Conservation (phyloP, 2,329 filamentous ascomycete species). For the Botrytis pseudocinerea region DNA sequence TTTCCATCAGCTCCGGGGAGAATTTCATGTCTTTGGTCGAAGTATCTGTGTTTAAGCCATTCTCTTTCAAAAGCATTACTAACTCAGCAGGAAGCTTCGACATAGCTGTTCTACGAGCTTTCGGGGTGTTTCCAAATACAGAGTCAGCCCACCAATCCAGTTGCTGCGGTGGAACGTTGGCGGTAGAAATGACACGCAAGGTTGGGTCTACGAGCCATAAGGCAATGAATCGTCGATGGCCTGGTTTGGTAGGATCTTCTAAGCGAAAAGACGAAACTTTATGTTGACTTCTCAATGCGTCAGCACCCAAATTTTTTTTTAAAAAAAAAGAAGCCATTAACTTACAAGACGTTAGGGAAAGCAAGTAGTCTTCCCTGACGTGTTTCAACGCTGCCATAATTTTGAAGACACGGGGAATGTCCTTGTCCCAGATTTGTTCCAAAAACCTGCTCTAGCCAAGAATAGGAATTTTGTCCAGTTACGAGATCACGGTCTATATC, state of each 20-base stretch:
- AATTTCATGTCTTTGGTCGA: slow-evolving; percentile 28
- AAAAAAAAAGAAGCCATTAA: neutral
- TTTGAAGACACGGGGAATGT: slow-evolving; percentile 38
- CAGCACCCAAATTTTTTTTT: fast-evolving
- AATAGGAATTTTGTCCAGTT: slow-evolving; percentile 22
- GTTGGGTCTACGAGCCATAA: slow-evolving; percentile 61
- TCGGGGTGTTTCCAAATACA: neutral
- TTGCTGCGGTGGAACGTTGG: slow-evolving; percentile 54
- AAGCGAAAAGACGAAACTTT: slow-evolving; percentile 53
- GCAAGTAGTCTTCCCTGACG: slow-evolving; percentile 46
- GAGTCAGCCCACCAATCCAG: slow-evolving; percentile 47
- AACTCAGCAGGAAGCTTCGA: slow-evolving; percentile 20
- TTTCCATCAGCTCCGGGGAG: slow-evolving; percentile 25
- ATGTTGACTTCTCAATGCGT: slow-evolving; percentile 46
- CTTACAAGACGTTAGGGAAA: slow-evolving; percentile 45
- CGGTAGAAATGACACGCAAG: slow-evolving; percentile 51
- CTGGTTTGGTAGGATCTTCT: slow-evolving; percentile 51
- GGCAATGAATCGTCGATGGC: slow-evolving; percentile 57
- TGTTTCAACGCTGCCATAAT: slow-evolving; percentile 44
- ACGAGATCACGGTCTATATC: neutral
- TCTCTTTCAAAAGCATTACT: slow-evolving; percentile 21
- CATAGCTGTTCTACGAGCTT: neutral
- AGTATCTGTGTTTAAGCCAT: neutral
- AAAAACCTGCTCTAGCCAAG: slow-evolving; percentile 31
- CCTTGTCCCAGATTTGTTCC: slow-evolving; percentile 19